These are phyloP conservation scores for Whalleya microplaca DNA, from an alignment of 2,329 filamentous ascomycete genomes.

Conservation along the genomic window DNA sequence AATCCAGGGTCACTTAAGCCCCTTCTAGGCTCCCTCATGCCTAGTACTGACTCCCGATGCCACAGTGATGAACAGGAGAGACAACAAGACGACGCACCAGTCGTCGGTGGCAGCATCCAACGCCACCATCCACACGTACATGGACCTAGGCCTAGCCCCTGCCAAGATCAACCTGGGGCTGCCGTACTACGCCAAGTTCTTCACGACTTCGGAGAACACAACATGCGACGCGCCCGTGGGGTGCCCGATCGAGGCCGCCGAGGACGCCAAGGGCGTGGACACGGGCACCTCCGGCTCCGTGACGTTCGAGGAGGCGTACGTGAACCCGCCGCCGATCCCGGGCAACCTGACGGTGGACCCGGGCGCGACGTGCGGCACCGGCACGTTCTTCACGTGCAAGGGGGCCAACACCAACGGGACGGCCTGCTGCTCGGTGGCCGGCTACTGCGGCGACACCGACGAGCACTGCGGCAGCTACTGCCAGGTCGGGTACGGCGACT, in stretches of 20 bases:
- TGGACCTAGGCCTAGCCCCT: constrained; percentile 53
- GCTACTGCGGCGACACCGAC: constrained; percentile 36
- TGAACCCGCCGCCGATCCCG: constrained; percentile 26
- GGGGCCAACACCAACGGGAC: constrained; percentile 8
- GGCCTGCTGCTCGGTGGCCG: constrained; percentile 17
- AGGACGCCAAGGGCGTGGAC: constrained; percentile 61
- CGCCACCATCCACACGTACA: constrained; percentile 59
- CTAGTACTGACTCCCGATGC: too few relatives aligned
- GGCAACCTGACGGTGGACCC: constrained; percentile 29
- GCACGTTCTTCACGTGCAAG: constrained; percentile 35
- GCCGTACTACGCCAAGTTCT: constrained; percentile 69
- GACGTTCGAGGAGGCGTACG: constrained; percentile 51
- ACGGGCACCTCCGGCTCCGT: constrained; percentile 61
- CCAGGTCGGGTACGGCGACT: constrained; percentile 19
- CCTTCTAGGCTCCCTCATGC: too few relatives aligned
- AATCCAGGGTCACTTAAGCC: too few relatives aligned
- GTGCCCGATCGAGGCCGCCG: constrained; percentile 58
- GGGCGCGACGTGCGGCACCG: constrained; percentile 40
- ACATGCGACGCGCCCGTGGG: constrained; percentile 48
- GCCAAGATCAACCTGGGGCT: constrained; percentile 63
- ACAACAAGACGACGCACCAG: constrained; percentile 65
- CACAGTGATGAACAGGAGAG: constrained; percentile 68
- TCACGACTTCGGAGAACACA: constrained; percentile 50
- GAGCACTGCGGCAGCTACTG: constrained; percentile 30
- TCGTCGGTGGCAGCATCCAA: constrained; percentile 59